Base-by-base conservation (phyloP, 495 filamentous ascomycete species). In the Umbilicaria muhlenbergii region DNA sequence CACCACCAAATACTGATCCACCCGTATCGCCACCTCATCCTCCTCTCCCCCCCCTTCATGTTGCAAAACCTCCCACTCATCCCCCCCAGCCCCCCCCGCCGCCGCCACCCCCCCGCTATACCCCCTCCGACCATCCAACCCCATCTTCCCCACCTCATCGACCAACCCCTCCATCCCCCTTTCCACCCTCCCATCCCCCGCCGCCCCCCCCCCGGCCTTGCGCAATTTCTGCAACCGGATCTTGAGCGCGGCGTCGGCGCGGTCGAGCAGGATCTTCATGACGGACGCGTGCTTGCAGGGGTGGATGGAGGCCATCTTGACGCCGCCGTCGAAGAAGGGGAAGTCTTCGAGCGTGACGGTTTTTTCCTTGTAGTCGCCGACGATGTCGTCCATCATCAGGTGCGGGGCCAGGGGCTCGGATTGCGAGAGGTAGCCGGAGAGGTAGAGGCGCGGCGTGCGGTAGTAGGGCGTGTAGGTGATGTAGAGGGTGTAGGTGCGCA, bases 291-390 rank as follows among this genome's bases (percentile, higher is more conserved):
- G 92, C 50, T 83, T 85, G 69, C 78, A 83, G 5, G 92, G 92
- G 55, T 99, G 92, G 19, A 99, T 83, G 43, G 78, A 86, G 24
- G 91, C 92, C 80, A 94, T 99, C 68, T 93, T 92, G 51, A 94
- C 74, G 45, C 69, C 75, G 10, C 68, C 63, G 39, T 83, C 80
- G 55, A 84, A 87, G 69, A 87, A 92, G 18, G 86, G 86, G 60
- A 99, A 99, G 58, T 94, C 86, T 61, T 99, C 92, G 34, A 96
- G 76, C 13, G 92, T 99, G 46, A 99, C 91, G 7, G 91, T 99
- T 67, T 99, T 99, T 65, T 96, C 89, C 58, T 94, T 93, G 70
- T 99, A 99, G 70, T 99, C 92, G 53, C 92, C 89, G 24, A 95
- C 83, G 53, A 99, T 96, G 54, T 99, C 92, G 57, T 99, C 91